Conservation (phyloP, 2,329 filamentous ascomycete species). For the Aspergillus oerlinghausenensis region DNA sequence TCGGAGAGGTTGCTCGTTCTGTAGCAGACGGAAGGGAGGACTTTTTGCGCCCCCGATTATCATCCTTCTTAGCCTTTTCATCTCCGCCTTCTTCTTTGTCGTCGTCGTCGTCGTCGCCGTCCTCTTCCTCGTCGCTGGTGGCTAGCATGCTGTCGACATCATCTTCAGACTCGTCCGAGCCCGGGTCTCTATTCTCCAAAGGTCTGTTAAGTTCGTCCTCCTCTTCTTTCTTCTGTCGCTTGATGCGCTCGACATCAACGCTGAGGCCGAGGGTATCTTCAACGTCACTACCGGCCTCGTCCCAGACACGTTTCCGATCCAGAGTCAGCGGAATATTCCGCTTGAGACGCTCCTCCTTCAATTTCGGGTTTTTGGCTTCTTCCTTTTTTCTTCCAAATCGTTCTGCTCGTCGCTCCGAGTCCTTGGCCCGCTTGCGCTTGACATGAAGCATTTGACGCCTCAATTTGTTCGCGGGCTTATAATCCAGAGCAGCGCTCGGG, state of each 20-base stretch:
- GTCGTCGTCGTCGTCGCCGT: conserved; percentile 52
- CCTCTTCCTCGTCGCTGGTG: conserved; percentile 48
- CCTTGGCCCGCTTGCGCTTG: conserved; percentile 70
- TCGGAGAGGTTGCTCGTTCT: conserved; percentile 52
- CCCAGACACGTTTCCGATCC: conserved; percentile 86
- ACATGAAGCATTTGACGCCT: conserved; percentile 74
- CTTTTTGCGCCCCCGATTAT: conserved; percentile 33
- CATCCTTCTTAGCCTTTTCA: conserved; percentile 23
- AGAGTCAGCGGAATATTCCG: conserved; percentile 77
- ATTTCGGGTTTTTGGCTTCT: conserved; percentile 74
- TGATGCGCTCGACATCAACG: conserved; percentile 47
- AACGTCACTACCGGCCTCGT: conserved; percentile 60
- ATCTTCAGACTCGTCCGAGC: conserved; percentile 37
- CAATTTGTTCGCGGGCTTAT: conserved; percentile 69
- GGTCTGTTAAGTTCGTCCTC: conserved; percentile 37
- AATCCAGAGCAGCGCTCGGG: conserved; percentile 44
- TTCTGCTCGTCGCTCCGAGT: conserved; percentile 69
- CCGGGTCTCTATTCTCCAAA: conserved; percentile 37
- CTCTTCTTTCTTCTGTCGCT: conserved; percentile 44
- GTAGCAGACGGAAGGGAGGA: conserved; percentile 34
- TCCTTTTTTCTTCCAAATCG: conserved; percentile 76
- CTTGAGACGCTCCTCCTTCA: conserved; percentile 68
- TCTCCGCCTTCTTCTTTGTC: conserved; percentile 38
- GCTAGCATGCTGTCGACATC: conserved; percentile 74
- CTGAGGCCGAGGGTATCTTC: conserved; percentile 44